Percentiles rank a stretch among this genome's conserved stretches.
phyloP scores from a whole-genome alignment of 2,329 filamentous ascomycete genomes.

The Pestalotiopsis fici region DNA sequence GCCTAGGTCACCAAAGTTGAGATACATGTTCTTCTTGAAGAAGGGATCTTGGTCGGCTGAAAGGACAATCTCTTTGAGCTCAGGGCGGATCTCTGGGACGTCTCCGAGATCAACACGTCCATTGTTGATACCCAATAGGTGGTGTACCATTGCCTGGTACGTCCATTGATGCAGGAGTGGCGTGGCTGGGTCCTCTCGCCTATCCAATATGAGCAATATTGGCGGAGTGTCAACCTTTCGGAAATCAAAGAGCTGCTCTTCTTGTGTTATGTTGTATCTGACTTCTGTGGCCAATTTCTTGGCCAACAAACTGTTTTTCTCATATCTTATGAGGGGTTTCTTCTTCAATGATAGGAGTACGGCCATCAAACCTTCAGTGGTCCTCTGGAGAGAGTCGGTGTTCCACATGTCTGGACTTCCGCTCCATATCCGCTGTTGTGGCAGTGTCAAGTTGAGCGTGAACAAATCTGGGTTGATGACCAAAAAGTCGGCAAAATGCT shows the following conservation, averaged over 20 bases:
- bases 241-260: constrained; percentile 96
- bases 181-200: constrained; percentile 92
- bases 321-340: constrained; percentile 90
- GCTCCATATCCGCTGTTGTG: constrained; percentile 78
- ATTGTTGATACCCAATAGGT: constrained; percentile 89
- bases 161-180: constrained; percentile 97
- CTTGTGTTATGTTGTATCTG: constrained; percentile 89
- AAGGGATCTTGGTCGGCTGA: constrained; percentile 98
- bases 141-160: constrained; percentile 99
- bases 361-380: constrained; percentile 84
- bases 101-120: constrained; percentile 88
- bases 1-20: constrained; percentile 94
- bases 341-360: constrained; percentile 90
- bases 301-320: constrained; percentile 84
- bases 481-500: constrained; percentile 94
- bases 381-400: constrained; percentile 79
- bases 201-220: constrained; percentile 85
- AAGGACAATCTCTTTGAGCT: constrained; percentile 90
- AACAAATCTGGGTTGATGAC: constrained; percentile 95
- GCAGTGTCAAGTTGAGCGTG: constrained; percentile 73
- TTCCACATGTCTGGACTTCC: constrained; percentile 86
- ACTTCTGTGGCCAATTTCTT: constrained; percentile 94
- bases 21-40: constrained; percentile 98
- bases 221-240: constrained; percentile 92
- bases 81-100: constrained; percentile 80